A percentile compares a stretch with the other conserved stretches of the same genome.
These are phyloP conservation scores for Daldinia sp. DNA, from an alignment of 2,329 filamentous ascomycete genomes.

Conservation along the genomic window DNA sequence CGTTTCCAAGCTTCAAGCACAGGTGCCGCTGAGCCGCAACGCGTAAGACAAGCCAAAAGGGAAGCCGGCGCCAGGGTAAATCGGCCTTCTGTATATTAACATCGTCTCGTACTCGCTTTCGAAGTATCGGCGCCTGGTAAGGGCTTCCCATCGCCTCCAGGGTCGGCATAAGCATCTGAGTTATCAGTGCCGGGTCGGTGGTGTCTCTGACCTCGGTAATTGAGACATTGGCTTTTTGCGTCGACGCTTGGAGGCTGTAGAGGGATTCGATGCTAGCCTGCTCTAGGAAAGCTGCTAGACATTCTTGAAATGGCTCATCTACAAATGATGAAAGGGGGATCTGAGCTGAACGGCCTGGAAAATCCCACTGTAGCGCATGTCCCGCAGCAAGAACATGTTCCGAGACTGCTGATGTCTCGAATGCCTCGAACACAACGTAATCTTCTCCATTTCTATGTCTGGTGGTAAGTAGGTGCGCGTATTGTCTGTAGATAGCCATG, in stretches of 20 bases:
- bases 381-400: constrained; percentile 61
- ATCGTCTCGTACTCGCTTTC: constrained; percentile 74
- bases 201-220: constrained; percentile 70
- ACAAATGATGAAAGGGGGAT: constrained; percentile 55
- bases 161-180: constrained; percentile 69
- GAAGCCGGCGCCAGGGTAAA: constrained; percentile 71
- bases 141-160: constrained; percentile 65
- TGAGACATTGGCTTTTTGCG: constrained; percentile 63
- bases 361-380: constrained; percentile 65
- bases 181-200: constrained; percentile 67
- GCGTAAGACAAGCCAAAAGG: constrained; percentile 72
- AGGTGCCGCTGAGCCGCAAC: constrained; percentile 68
- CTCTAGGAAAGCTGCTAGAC: constrained; percentile 65
- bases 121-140: constrained; percentile 54
- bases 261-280: constrained; percentile 66
- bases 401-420: constrained; percentile 66
- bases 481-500: background rate
- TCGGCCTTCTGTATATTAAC: constrained; percentile 62
- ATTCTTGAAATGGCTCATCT: constrained; percentile 59
- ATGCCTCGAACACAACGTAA: constrained; percentile 65
- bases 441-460: constrained; percentile 39
- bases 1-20: constrained; percentile 53
- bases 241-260: constrained; percentile 63
- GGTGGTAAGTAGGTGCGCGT: constrained; percentile 1
- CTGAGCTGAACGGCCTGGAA: constrained; percentile 64